Percentiles rank a stretch among this genome's conserved stretches.
These are phyloP conservation scores for Dendrobium officinale DNA, from an alignment of 106 monocot genomes.

Conservation along the genomic window DNA sequence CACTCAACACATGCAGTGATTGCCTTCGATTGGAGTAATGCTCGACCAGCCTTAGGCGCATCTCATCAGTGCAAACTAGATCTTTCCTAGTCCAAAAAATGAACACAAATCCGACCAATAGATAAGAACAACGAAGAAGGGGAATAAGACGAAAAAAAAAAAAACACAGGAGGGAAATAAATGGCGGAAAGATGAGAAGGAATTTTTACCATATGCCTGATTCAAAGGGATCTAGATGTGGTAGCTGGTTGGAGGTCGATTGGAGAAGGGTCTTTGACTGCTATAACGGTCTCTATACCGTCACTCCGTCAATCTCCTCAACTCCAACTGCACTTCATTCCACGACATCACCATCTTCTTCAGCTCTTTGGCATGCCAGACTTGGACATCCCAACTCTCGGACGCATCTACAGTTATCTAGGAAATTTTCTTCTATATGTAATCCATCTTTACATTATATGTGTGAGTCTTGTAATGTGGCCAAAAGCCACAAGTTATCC, in stretches of 20 bases:
- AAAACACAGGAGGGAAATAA: background rate
- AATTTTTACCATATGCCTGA: conserved; percentile 5
- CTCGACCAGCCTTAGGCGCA: background rate
- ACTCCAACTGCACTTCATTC: too few species aligned
- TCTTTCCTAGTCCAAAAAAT: background rate
- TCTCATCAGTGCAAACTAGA: background rate
- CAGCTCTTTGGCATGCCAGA: too few species aligned
- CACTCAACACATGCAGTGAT: conserved; percentile 2
- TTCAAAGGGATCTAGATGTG: conserved; percentile 2
- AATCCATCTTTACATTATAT: too few species aligned
- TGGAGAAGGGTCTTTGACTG: too few species aligned
- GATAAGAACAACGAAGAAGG: background rate
- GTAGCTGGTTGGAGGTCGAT: background rate
- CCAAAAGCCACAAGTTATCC: too few species aligned
- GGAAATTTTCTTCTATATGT: too few species aligned
- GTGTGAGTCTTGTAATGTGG: too few species aligned
- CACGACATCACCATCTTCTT: too few species aligned
- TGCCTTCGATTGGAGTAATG: conserved; percentile 3
- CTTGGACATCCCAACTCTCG: too few species aligned
- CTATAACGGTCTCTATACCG: too few species aligned
- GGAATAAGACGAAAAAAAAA: background rate
- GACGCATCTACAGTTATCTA: too few species aligned
- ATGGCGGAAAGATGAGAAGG: background rate
- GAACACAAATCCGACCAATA: background rate
- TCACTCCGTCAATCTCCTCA: too few species aligned